These are phyloP conservation scores for Podaxis sp. DNA, from an alignment of 768 basidiomycete genomes.

Conservation along the genomic window DNA sequence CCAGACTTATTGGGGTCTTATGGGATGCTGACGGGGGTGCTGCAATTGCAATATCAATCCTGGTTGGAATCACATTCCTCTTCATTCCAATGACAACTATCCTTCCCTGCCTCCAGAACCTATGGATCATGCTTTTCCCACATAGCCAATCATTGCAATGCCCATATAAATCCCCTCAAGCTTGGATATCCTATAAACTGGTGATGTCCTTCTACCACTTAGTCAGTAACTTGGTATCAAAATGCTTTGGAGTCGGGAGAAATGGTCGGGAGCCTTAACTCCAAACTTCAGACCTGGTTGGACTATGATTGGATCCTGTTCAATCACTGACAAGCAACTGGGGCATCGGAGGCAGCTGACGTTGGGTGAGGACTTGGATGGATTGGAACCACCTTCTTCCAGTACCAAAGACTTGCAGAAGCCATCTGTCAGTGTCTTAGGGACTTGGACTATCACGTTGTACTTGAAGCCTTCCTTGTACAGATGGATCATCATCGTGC, in stretches of 20 bases:
- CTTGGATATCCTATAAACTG: conserved; percentile 7
- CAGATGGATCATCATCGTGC: not conserved
- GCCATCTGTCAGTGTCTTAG: not conserved
- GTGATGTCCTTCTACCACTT: not conserved
- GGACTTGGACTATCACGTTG: not conserved
- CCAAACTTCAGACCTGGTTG: not conserved
- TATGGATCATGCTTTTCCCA: not conserved
- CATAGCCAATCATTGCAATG: not conserved
- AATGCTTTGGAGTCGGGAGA: not conserved
- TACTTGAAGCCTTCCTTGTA: not conserved
- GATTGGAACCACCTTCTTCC: not conserved
- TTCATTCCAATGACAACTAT: conserved; percentile 16
- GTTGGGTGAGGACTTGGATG: not conserved
- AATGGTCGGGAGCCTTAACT: not conserved
- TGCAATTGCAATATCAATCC: conserved; percentile 12
- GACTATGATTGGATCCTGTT: not conserved
- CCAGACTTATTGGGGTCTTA: conserved; percentile 18
- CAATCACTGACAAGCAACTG: not conserved
- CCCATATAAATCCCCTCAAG: conserved; percentile 15
- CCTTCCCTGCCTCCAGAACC: conserved; percentile 18
- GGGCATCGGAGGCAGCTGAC: not conserved
- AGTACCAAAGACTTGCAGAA: not conserved
- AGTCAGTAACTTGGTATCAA: not conserved
- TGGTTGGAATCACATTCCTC: conserved; percentile 13
- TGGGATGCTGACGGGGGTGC: conserved; percentile 16